These are phyloP conservation scores for Boletus rubescentipes DNA, from an alignment of 768 basidiomycete species.

Conservation along the genomic window DNA sequence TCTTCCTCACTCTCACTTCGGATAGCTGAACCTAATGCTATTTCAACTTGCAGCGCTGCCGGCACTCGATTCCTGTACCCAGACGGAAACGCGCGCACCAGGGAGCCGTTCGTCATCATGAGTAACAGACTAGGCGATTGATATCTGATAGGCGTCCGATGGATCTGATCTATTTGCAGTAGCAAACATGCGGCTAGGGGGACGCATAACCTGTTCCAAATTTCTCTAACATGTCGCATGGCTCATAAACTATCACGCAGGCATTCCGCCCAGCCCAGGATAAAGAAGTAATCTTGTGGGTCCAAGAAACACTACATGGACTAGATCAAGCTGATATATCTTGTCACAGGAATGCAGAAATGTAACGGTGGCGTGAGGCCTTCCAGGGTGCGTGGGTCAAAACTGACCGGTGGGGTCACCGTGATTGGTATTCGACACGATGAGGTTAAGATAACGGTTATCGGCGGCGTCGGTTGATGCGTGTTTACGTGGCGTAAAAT, in stretches of 20 bases:
- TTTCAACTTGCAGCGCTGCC: constrained; percentile 15
- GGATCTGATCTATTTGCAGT: constrained; percentile 5
- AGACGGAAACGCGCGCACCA: background rate
- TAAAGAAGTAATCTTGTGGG: constrained; percentile 11
- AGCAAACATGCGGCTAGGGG: background rate
- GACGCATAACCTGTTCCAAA: no score
- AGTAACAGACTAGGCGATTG: background rate
- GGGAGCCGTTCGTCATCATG: background rate
- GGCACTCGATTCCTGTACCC: background rate
- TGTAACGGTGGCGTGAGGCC: constrained; percentile 17
- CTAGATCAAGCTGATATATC: background rate
- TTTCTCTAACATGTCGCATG: constrained; percentile 1
- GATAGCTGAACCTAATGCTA: constrained; percentile 6
- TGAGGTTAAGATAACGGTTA: constrained; percentile 15
- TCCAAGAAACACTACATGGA: constrained; percentile 10
- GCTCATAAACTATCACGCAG: constrained; percentile 5
- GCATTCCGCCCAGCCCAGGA: background rate
- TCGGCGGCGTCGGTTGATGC: constrained; percentile 4
- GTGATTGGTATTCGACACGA: no score
- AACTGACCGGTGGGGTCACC: background rate
- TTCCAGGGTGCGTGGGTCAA: constrained; percentile 8
- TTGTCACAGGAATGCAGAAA: constrained; percentile 11
- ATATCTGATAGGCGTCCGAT: constrained; percentile 3
- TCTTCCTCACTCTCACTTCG: background rate
- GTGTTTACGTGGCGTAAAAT: constrained; percentile 2